phyloP scores from a whole-genome alignment of 75 land plant genomes.

The Isoetes taiwanensis region DNA sequence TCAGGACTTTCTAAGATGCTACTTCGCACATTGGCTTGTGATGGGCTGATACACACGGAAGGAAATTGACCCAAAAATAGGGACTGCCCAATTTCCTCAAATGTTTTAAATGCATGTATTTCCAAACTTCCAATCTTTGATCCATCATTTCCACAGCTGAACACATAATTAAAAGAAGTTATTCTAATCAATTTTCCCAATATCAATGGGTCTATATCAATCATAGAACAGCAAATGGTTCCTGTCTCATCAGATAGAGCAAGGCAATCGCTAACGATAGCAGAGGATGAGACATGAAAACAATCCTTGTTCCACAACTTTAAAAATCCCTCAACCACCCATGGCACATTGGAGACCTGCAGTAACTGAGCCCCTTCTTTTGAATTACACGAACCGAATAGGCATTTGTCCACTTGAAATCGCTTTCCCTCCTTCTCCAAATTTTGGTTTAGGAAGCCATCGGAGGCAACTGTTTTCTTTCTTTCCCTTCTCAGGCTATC shows the following conservation, averaged over 20 bases:
- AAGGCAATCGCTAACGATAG: constrained; percentile 12
- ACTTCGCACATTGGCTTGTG: constrained; percentile 13
- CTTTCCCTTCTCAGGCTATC: no score
- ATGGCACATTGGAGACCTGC: background rate
- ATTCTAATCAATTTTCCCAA: constrained; percentile 12
- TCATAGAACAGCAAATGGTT: constrained; percentile 12
- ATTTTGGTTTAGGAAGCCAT: no score
- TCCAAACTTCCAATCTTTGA: constrained; percentile 20
- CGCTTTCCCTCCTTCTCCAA: no score
- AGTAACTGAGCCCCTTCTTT: constrained; percentile 16
- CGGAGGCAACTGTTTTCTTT: no score
- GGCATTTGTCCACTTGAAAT: no score
- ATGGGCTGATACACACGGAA: constrained; percentile 15
- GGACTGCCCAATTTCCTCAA: background rate
- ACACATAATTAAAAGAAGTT: background rate
- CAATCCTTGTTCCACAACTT: constrained; percentile 16
- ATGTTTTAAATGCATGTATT: constrained; percentile 6
- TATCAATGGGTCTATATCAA: constrained; percentile 8
- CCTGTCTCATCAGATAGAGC: constrained; percentile 15
- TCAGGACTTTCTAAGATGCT: constrained; percentile 15
- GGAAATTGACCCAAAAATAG: constrained; percentile 8
- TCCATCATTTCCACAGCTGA: background rate
- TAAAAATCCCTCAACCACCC: constrained; percentile 12
- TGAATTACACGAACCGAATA: no score
- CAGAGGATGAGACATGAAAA: background rate